Conservation (phyloP, 306 rosid species). For the Leucaena leucocephala region DNA sequence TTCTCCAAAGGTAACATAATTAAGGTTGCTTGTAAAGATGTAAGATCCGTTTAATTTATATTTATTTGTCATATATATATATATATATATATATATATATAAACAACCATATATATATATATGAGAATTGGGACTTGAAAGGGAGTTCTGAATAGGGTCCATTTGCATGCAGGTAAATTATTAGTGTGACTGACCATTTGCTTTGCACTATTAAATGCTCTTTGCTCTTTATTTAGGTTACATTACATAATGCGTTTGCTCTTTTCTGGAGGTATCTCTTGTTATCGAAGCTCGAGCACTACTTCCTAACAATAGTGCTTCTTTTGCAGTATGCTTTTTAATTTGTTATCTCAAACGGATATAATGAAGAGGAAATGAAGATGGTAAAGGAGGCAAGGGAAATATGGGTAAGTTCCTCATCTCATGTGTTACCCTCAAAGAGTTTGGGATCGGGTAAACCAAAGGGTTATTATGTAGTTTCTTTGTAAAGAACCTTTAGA, state of each 20-base stretch:
- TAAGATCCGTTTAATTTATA: too few species aligned
- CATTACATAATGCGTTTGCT: conserved; percentile 68
- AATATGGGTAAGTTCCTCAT: conserved; percentile 72
- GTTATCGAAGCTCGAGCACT: conserved; percentile 24
- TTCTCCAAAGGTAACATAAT: too few species aligned
- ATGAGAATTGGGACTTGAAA: too few species aligned
- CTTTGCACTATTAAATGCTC: too few species aligned
- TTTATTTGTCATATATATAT: too few species aligned
- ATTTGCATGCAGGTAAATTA: too few species aligned
- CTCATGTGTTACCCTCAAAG: background rate
- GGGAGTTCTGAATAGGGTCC: too few species aligned
- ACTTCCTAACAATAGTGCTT: conserved; percentile 6
- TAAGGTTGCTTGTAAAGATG: too few species aligned
- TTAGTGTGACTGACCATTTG: too few species aligned
- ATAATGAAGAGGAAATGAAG: conserved; percentile 98
- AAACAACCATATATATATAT: too few species aligned
- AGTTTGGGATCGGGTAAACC: background rate
- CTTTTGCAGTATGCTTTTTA: conserved; percentile 91
- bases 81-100: too few species aligned
- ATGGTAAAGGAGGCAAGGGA: conserved; percentile 84
- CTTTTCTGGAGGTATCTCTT: conserved; percentile 1
- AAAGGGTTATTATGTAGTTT: background rate
- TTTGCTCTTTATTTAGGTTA: too few species aligned
- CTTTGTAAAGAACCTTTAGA: background rate
- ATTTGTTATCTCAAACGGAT: conserved; percentile 78